Evolutionary conservation across 2,329 filamentous ascomycete species (phyloP).

Genomic region (Phyllosticta capitalensis): DNA sequence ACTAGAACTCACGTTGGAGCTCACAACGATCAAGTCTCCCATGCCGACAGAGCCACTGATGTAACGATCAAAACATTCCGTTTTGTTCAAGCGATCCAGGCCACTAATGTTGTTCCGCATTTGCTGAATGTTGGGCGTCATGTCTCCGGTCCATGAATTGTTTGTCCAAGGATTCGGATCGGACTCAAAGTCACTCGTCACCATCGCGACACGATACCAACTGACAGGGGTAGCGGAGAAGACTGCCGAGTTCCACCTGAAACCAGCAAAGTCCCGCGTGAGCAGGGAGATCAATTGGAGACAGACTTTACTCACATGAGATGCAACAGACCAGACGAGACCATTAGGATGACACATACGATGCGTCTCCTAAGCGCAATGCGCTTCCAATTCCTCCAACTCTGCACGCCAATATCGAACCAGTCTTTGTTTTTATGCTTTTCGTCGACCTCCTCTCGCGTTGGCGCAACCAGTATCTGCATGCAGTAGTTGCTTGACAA

Average conservation of each 20-base stretch:
- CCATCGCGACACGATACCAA: neutral
- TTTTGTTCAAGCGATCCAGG: neutral
- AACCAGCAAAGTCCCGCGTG: neutral
- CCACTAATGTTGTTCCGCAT: neutral
- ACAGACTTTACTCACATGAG: neutral
- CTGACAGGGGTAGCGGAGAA: neutral
- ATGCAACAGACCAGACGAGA: conserved; percentile 3
- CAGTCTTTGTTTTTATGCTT: conserved; percentile 16
- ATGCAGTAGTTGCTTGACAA: neutral
- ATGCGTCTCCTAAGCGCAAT: conserved; percentile 10
- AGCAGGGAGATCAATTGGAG: neutral
- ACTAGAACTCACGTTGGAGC: neutral
- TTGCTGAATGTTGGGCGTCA: neutral
- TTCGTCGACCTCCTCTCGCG: neutral
- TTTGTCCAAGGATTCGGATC: neutral
- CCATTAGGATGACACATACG: neutral
- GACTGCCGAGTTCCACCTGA: conserved; percentile 1
- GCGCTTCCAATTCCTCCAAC: conserved; percentile 25
- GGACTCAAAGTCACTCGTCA: neutral
- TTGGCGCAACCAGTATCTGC: conserved; percentile 2
- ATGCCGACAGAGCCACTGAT: neutral
- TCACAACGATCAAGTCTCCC: neutral
- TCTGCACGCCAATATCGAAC: conserved; percentile 39
- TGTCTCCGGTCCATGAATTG: neutral
- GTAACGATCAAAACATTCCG: neutral